Conservation (phyloP, 495 filamentous ascomycete genomes). For the Penicillium cataractarum region DNA sequence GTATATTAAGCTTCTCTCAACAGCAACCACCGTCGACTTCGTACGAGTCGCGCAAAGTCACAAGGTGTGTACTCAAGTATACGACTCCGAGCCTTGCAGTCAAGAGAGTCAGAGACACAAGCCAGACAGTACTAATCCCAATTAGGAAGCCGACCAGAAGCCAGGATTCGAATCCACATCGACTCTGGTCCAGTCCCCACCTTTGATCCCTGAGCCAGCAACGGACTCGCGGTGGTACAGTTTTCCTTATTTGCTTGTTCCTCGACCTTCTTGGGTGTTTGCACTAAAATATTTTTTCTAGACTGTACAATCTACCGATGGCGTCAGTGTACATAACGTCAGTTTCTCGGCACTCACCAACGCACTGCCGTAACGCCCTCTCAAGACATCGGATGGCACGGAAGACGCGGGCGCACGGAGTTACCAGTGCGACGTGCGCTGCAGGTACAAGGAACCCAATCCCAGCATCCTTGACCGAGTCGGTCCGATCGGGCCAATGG, state of each 20-base stretch:
- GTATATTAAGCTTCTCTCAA: not conserved
- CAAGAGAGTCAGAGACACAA: too few relatives aligned
- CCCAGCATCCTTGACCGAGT: constrained; percentile 7
- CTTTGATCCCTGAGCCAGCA: not conserved
- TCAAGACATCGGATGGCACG: constrained; percentile 22
- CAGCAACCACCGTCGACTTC: not conserved
- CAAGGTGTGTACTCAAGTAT: not conserved
- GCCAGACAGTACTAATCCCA: constrained; percentile 11
- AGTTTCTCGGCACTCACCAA: constrained; percentile 8
- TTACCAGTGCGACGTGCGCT: constrained; percentile 22
- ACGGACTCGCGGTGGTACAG: not conserved
- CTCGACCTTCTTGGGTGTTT: too few relatives aligned
- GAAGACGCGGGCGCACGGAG: constrained; percentile 25
- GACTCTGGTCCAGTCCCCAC: not conserved
- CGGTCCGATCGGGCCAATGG: constrained; percentile 24
- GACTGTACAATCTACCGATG: not conserved
- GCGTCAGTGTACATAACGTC: not conserved
- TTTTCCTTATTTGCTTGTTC: not conserved
- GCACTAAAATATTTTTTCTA: not conserved
- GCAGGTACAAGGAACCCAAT: constrained; percentile 13
- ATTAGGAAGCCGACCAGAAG: constrained; percentile 12
- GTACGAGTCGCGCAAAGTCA: not conserved
- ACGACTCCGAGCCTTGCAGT: too few relatives aligned
- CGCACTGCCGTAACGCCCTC: constrained; percentile 1
- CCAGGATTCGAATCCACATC: constrained; percentile 16